phyloP scores from a whole-genome alignment of 2,329 filamentous ascomycete genomes.

The Calycina marina region DNA sequence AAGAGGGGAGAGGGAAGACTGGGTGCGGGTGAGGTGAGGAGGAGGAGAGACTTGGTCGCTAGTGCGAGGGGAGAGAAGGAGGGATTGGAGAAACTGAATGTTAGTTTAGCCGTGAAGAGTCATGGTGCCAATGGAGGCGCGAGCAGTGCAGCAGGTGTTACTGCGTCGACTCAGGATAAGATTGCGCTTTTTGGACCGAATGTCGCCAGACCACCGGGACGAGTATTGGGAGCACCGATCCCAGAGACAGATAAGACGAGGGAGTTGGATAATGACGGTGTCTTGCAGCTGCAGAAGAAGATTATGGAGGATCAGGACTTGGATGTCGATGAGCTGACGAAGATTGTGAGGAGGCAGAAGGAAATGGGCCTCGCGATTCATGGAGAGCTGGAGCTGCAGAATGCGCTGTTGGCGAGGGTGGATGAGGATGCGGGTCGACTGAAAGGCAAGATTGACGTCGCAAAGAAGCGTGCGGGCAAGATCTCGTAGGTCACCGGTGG shows the following conservation, averaged over 20 bases:
- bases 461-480: constrained; percentile 57
- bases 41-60: constrained; percentile 55
- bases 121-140: constrained; percentile 16
- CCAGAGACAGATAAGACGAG: constrained; percentile 64
- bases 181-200: constrained; percentile 31
- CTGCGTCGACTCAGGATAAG: constrained; percentile 25
- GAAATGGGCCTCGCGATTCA: constrained; percentile 68
- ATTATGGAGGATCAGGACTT: constrained; percentile 64
- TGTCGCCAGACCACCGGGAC: constrained; percentile 30
- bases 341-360: constrained; percentile 56
- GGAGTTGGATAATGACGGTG: constrained; percentile 61
- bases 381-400: constrained; percentile 58
- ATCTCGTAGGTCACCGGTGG: constrained; percentile 33
- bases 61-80: constrained; percentile 61
- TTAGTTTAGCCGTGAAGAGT: constrained; percentile 36
- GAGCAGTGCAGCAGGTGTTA: constrained; percentile 7
- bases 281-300: constrained; percentile 58
- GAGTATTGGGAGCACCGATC: constrained; percentile 58
- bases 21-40: constrained; percentile 60
- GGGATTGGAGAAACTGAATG: constrained; percentile 57
- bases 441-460: constrained; percentile 54
- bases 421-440: constrained; percentile 53
- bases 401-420: constrained; percentile 51
- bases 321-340: constrained; percentile 52
- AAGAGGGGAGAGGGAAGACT: constrained; percentile 26